Evolutionary conservation across 495 filamentous ascomycete species (phyloP).

Genomic region (Barbatosphaeria neglecta): DNA sequence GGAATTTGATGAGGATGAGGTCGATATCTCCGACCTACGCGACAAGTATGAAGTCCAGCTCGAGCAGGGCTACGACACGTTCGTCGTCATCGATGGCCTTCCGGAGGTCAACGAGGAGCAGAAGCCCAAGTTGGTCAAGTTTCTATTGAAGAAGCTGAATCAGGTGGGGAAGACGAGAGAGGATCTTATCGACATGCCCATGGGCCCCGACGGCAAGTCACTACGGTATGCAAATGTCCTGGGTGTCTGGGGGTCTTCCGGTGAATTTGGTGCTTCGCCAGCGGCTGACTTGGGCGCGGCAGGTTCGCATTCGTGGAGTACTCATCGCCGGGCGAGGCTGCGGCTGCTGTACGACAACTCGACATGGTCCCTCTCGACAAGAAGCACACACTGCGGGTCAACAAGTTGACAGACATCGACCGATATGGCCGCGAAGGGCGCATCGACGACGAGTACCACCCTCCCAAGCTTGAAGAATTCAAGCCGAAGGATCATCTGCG

Average conservation of each 20-base stretch:
- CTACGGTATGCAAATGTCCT: conserved; percentile 52
- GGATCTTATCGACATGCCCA: conserved; percentile 84
- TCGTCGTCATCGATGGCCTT: conserved; percentile 89
- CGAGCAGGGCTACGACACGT: conserved; percentile 90
- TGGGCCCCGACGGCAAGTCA: conserved; percentile 69
- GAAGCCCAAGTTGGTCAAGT: conserved; percentile 85
- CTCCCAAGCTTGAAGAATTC: conserved; percentile 68
- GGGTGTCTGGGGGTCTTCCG: too few species aligned
- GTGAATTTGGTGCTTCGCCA: neutral
- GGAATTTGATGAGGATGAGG: conserved; percentile 80
- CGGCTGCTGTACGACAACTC: conserved; percentile 74
- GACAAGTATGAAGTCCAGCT: conserved; percentile 91
- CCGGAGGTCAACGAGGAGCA: conserved; percentile 73
- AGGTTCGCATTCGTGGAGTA: conserved; percentile 96
- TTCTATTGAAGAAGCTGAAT: conserved; percentile 82
- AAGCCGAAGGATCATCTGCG: conserved; percentile 87
- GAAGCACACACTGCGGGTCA: conserved; percentile 86
- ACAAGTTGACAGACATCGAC: conserved; percentile 97
- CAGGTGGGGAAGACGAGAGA: conserved; percentile 72
- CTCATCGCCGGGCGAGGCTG: conserved; percentile 80
- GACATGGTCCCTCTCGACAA: conserved; percentile 80
- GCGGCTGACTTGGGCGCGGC: conserved; percentile 7
- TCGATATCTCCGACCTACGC: conserved; percentile 87
- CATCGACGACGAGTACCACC: conserved; percentile 76
- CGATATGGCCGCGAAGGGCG: conserved; percentile 89